Percentiles rank a stretch among this genome's conserved stretches.
Evolutionary conservation across 2,329 filamentous ascomycete species (phyloP).

Genomic region (Blumeriella jaapii): DNA sequence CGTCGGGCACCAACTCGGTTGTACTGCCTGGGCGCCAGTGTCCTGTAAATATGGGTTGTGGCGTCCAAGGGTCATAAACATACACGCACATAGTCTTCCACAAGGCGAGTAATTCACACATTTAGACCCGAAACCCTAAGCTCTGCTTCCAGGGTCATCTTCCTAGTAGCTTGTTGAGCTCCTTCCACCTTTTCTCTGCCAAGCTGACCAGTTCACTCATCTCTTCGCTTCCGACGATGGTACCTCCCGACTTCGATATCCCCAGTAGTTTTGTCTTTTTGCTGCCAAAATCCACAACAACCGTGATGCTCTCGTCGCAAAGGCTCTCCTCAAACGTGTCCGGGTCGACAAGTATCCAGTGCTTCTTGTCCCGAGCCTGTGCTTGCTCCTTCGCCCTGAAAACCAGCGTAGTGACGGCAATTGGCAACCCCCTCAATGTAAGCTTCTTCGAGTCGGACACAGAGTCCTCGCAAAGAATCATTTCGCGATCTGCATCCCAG

Average conservation of each 20-base stretch:
- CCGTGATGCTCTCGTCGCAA: conserved; percentile 70
- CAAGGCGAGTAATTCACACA: too few relatives aligned
- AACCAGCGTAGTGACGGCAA: conserved; percentile 67
- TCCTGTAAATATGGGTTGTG: too few relatives aligned
- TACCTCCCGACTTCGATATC: conserved; percentile 78
- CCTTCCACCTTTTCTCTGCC: conserved; percentile 53
- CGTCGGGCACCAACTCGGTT: too few relatives aligned
- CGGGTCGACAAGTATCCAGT: conserved; percentile 77
- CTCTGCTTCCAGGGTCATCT: conserved; percentile 7
- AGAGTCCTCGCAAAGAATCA: conserved; percentile 61
- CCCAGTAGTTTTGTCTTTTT: conserved; percentile 47
- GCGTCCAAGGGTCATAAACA: background rate
- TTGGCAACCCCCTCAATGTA: conserved; percentile 52
- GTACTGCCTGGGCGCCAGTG: too few relatives aligned
- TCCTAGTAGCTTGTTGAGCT: conserved; percentile 27
- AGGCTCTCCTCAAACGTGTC: conserved; percentile 82
- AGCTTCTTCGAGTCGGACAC: conserved; percentile 43
- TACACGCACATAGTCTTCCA: background rate
- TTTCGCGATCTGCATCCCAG: conserved; percentile 75
- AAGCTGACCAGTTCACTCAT: conserved; percentile 47
- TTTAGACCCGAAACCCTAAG: background rate
- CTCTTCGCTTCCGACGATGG: conserved; percentile 50
- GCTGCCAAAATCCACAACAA: conserved; percentile 57
- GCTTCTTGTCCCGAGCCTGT: conserved; percentile 38
- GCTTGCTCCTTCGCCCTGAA: conserved; percentile 48